Base-by-base conservation (phyloP, 306 rosid species). In the Vigna nakashimae region DNA sequence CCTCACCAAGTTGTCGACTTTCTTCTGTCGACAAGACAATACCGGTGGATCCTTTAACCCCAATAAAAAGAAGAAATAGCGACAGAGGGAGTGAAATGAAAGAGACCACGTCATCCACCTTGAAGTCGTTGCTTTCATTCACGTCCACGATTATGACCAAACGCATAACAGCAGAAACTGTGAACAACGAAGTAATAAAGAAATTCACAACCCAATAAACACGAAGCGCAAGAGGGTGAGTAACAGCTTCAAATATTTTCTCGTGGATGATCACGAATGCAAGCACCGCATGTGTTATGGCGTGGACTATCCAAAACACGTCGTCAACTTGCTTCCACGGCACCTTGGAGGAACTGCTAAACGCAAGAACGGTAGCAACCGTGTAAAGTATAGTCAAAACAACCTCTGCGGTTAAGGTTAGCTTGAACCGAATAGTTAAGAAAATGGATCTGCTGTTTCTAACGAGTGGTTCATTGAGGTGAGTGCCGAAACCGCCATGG, bases 231-330 rank as follows among this genome's bases (percentile, higher is more conserved):
- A 87, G 6, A 4, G 93, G 90, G 72, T 92, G 96, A 53, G 46
- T 40, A 38, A 58, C 38, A 24, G 87, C 90, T 67, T 65, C 22
- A 57, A 90, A 89, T 68, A 74, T 86, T 79, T 58, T 90, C 57
- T 63, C 92, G 20, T 88, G 93, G 13, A 82, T 58, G 46, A 92
- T 87, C 0, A 89, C 74, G 18, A 90, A n/a, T 2, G 87, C 79
- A 24, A 87, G 78, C n/a, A 82, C 75, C 0, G 46, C 73, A 53
- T 92, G 91, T 62, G 92, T 87, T 60, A 84, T 3, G 71, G 88
- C 90, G 40, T 86, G 97, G 50, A 89, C 71, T 30, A 82, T 66
- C 93, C 93, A 92, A 68, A 90, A 92, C 4, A 78, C 1, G 18
- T 88, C 93, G 13, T 90, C 86, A 6, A 76, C 26, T 36, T 80